phyloP scores from a whole-genome alignment of 345 rosid species.

The Xanthoceras sorbifolium region DNA sequence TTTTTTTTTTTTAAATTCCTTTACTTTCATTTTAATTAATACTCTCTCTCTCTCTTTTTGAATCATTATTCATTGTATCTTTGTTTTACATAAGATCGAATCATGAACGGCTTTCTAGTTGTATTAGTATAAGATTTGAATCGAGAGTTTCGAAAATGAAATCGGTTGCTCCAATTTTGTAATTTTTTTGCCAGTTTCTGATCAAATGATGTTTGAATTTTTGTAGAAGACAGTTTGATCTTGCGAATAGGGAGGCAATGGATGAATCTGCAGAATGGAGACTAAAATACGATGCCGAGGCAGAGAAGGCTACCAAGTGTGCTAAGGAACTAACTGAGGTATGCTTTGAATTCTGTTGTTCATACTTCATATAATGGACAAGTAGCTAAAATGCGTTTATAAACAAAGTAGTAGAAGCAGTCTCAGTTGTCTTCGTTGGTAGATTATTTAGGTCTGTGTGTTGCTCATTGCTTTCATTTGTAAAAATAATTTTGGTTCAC shows the following conservation, averaged over 20 bases:
- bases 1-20: background rate
- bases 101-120: too few species aligned
- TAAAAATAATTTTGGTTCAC: too few species aligned
- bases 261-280: conserved; percentile 99
- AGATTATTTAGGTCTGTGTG: background rate
- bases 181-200: background rate
- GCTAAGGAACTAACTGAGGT: conserved; percentile 62
- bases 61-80: too few species aligned
- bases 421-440: background rate
- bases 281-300: conserved; percentile 64
- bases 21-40: background rate
- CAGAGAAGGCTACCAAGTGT: conserved; percentile 64
- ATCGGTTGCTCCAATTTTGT: background rate
- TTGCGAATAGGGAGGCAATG: conserved; percentile 89
- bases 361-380: too few species aligned
- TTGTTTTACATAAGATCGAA: too few species aligned
- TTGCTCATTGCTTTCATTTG: too few species aligned
- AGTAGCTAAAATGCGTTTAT: too few species aligned
- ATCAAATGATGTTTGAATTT: background rate
- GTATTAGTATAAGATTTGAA: too few species aligned
- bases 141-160: too few species aligned
- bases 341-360: background rate
- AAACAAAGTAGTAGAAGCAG: background rate
- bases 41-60: background rate
- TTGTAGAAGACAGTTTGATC: conserved; percentile 84